A percentile compares a stretch with the other conserved stretches of the same genome.
These are phyloP conservation scores for Mortierella antarctica DNA, from an alignment of 192 early-diverging fungal genomes.

Conservation along the genomic window DNA sequence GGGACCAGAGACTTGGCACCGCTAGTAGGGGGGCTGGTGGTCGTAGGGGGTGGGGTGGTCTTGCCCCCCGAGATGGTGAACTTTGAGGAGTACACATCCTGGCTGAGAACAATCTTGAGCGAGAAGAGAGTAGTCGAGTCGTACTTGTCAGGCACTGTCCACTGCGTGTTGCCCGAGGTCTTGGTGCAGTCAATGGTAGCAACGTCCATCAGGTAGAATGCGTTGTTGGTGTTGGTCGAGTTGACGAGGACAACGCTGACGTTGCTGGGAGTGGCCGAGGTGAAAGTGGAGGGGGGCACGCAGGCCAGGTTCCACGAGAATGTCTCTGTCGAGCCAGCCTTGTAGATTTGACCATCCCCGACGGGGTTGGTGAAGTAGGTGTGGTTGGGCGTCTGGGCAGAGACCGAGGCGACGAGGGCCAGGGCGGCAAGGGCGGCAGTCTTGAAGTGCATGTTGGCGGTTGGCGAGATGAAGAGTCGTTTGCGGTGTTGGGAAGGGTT, in stretches of 20 bases:
- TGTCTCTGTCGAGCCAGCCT: conserved; percentile 9
- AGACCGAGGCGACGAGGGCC: conserved; percentile 32
- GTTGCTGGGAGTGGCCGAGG: conserved; percentile 12
- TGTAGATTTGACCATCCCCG: neutral
- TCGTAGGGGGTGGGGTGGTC: neutral
- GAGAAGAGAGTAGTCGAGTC: conserved; percentile 7
- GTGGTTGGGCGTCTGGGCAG: conserved; percentile 27
- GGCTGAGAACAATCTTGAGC: conserved; percentile 3
- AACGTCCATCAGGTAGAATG: conserved; percentile 3
- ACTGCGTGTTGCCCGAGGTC: conserved; percentile 15
- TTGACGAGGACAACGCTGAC: conserved; percentile 34
- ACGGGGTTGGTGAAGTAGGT: conserved; percentile 42
- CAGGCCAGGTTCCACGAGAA: conserved; percentile 35
- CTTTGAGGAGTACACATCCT: conserved; percentile 26
- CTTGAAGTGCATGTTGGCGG: conserved; percentile 35
- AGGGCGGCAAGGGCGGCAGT: conserved; percentile 26
- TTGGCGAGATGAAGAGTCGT: conserved; percentile 3
- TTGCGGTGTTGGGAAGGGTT: neutral
- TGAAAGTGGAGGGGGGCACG: conserved; percentile 17
- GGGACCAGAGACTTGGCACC: conserved; percentile 11
- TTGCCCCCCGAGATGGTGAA: conserved; percentile 15
- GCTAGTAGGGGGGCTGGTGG: neutral
- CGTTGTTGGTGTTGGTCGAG: conserved; percentile 3
- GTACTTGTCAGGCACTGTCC: conserved; percentile 14
- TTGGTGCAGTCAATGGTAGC: conserved; percentile 36